Evolutionary conservation across 495 filamentous ascomycete species (phyloP).

Genomic region (Neohortaea acidophila): DNA sequence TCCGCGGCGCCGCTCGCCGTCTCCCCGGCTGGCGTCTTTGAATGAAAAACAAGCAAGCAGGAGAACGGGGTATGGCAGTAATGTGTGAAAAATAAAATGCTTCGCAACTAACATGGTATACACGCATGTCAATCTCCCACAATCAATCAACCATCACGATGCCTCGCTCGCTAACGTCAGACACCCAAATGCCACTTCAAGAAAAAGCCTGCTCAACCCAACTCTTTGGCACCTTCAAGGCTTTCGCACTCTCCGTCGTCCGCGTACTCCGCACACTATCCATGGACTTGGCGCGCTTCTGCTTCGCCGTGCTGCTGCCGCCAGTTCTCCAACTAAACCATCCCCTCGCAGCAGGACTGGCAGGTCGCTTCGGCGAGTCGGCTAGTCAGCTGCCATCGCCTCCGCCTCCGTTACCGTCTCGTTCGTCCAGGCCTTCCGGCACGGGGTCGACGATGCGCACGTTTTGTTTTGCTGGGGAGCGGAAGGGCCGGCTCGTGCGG

Average conservation of each 20-base stretch:
- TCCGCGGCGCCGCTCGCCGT: too few species aligned
- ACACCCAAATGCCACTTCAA: background rate
- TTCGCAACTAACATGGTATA: too few species aligned
- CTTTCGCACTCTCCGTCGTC: conserved; percentile 3
- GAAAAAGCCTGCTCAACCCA: conserved; percentile 10
- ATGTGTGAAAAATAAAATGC: too few species aligned
- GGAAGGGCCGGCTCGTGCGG: background rate
- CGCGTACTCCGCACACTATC: conserved; percentile 5
- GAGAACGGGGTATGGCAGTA: too few species aligned
- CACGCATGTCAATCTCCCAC: too few species aligned
- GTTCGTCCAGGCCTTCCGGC: background rate
- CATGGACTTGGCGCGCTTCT: background rate
- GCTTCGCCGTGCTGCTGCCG: too few species aligned
- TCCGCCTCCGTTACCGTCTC: conserved; percentile 3
- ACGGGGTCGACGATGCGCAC: conserved; percentile 2
- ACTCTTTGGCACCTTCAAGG: conserved; percentile 1
- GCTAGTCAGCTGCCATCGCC: background rate
- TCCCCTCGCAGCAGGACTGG: background rate
- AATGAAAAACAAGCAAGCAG: too few species aligned
- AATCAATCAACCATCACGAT: background rate
- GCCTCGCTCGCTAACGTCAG: background rate
- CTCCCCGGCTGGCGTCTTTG: too few species aligned
- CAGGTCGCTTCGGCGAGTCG: background rate
- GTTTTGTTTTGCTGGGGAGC: background rate
- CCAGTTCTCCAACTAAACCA: too few species aligned